A percentile compares a stretch with the other conserved stretches of the same genome.
Evolutionary conservation across 2,329 filamentous ascomycete species (phyloP).

Genomic region (Tolypocladium album): DNA sequence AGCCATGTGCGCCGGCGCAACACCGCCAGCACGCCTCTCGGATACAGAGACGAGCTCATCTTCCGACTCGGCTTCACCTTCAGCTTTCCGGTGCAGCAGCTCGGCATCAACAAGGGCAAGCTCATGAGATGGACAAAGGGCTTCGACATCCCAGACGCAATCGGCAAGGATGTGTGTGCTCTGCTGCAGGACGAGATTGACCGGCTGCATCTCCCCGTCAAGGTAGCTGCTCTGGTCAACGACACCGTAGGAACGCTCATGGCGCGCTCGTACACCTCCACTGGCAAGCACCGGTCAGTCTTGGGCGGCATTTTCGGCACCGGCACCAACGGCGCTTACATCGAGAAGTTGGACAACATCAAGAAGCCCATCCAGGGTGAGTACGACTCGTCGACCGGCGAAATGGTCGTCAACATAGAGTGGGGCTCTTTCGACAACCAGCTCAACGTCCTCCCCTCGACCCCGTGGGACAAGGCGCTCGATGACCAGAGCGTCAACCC

Average conservation of each 20-base stretch:
- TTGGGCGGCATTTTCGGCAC: slow-evolving; percentile 97
- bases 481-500: slow-evolving; percentile 80
- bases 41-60: slow-evolving; percentile 60
- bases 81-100: slow-evolving; percentile 90
- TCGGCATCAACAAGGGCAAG: slow-evolving; percentile 88
- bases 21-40: slow-evolving; percentile 46
- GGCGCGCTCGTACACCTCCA: slow-evolving; percentile 91
- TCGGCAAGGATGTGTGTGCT: slow-evolving; percentile 90
- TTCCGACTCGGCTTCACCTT: slow-evolving; percentile 98
- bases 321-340: slow-evolving; percentile 93
- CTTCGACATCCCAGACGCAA: slow-evolving; percentile 88
- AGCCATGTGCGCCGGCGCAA: slow-evolving; percentile 54
- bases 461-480: slow-evolving; percentile 68
- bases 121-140: slow-evolving; percentile 98
- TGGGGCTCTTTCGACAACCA: slow-evolving; percentile 98
- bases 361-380: slow-evolving; percentile 63
- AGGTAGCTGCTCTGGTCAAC: slow-evolving; percentile 92
- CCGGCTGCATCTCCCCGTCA: slow-evolving; percentile 73
- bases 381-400: slow-evolving; percentile 70
- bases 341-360: slow-evolving; percentile 80
- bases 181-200: slow-evolving; percentile 87
- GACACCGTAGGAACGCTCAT: slow-evolving; percentile 97
- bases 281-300: slow-evolving; percentile 74
- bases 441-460: slow-evolving; percentile 77
- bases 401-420: slow-evolving; percentile 97